These are phyloP conservation scores for Leccinellum albellum DNA, from an alignment of 768 basidiomycete species.

Conservation along the genomic window DNA sequence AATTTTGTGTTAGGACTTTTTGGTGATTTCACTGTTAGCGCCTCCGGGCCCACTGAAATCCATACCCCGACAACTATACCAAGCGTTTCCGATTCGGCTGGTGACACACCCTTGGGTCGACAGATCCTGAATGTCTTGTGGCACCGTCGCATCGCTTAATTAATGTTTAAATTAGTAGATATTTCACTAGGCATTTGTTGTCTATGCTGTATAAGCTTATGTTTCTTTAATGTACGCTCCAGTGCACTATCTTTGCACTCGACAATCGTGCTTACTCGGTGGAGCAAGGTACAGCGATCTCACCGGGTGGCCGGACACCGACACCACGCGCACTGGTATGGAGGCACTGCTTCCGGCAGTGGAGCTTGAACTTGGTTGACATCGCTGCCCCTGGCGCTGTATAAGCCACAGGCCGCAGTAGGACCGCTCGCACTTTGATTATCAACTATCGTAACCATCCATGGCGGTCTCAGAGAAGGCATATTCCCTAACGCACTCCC, in stretches of 20 bases:
- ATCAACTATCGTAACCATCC: neutral
- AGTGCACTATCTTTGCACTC: no score
- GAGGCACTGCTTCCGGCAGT: neutral
- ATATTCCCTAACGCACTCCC: slow-evolving; percentile 29
- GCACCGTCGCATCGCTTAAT: slow-evolving; percentile 10
- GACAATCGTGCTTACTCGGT: neutral
- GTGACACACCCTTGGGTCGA: slow-evolving; percentile 57
- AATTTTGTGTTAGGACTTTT: slow-evolving; percentile 48
- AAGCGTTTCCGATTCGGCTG: slow-evolving; percentile 54
- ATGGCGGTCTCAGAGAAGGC: slow-evolving; percentile 32
- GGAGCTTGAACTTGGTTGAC: neutral
- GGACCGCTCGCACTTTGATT: neutral
- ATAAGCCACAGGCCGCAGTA: neutral
- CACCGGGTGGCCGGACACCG: neutral
- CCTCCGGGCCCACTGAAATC: slow-evolving; percentile 32
- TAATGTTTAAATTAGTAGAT: slow-evolving; percentile 16
- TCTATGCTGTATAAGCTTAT: neutral
- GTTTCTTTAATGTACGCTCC: slow-evolving; percentile 16
- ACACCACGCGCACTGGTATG: neutral
- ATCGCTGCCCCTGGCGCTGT: neutral
- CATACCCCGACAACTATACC: slow-evolving; percentile 38
- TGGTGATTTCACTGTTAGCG: slow-evolving; percentile 46
- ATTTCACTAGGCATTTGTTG: slow-evolving; percentile 1
- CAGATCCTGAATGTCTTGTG: slow-evolving; percentile 16
- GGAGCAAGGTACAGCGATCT: neutral